These are phyloP conservation scores for Rhizophora mangle DNA, from an alignment of 345 rosid species.

Conservation along the genomic window DNA sequence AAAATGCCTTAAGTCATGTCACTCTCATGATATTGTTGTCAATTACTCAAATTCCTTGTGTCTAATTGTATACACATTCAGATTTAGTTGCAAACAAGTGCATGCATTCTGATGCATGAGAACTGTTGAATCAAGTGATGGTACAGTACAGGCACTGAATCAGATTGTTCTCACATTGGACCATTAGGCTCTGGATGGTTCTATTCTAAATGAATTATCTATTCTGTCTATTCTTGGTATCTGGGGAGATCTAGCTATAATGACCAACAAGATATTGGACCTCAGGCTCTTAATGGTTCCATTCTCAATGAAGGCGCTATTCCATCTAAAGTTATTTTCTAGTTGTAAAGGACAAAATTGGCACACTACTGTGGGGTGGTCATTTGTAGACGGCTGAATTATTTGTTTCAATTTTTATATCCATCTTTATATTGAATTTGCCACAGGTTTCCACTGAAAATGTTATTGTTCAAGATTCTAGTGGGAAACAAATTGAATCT, in stretches of 20 bases:
- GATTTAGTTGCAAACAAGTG: too few relatives aligned
- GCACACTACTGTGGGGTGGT: not conserved
- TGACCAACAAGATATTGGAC: conserved; percentile 1
- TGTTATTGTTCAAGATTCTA: conserved; percentile 61
- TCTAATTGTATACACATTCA: too few relatives aligned
- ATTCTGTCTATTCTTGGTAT: too few relatives aligned
- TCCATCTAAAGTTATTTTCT: not conserved
- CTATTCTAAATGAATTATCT: too few relatives aligned
- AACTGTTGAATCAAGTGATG: too few relatives aligned
- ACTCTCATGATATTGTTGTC: too few relatives aligned
- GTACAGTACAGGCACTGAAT: too few relatives aligned
- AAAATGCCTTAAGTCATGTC: too few relatives aligned
- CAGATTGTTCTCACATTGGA: too few relatives aligned
- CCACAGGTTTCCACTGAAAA: conserved; percentile 58
- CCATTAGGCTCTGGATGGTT: too few relatives aligned
- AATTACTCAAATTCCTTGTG: too few relatives aligned
- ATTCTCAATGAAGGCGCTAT: not conserved
- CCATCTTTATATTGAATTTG: conserved; percentile 3
- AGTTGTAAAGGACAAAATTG: not conserved
- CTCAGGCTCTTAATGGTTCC: not conserved
- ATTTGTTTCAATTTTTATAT: conserved; percentile 2
- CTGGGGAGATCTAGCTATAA: not conserved
- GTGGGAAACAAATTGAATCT: conserved; percentile 65
- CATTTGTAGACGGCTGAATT: not conserved
- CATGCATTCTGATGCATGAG: too few relatives aligned